These are phyloP conservation scores for Saccharomycopsis selenospora DNA, from an alignment of 805 yeast species.

Conservation along the genomic window DNA sequence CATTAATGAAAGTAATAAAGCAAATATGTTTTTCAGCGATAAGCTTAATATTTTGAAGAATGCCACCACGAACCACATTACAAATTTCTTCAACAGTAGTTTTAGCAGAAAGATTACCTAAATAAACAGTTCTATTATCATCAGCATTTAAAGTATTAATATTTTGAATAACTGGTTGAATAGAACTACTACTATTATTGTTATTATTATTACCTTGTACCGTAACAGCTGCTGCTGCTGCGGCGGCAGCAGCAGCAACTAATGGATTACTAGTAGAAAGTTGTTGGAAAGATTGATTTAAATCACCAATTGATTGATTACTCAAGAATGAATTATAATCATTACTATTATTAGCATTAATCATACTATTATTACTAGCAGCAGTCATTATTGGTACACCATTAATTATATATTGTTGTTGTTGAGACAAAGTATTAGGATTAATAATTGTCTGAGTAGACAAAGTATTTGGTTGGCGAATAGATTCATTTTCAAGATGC, in stretches of 20 bases:
- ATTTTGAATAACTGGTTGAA: slow-evolving; percentile 11
- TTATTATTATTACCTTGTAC: too few species aligned
- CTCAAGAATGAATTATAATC: not conserved
- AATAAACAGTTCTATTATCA: slow-evolving; percentile 61
- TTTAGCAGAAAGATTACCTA: slow-evolving; percentile 58
- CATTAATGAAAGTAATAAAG: slow-evolving; percentile 62
- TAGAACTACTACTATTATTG: not conserved
- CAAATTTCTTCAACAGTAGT: slow-evolving; percentile 76
- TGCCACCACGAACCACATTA: slow-evolving; percentile 93
- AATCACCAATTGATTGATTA: not conserved
- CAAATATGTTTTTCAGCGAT: slow-evolving; percentile 83
- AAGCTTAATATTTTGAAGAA: slow-evolving; percentile 74
- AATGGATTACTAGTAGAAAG: not conserved
- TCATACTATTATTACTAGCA: too few species aligned
- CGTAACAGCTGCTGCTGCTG: not conserved
- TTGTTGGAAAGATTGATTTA: not conserved
- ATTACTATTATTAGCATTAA: not conserved
- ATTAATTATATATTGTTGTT: not conserved
- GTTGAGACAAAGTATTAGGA: not conserved
- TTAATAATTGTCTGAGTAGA: too few species aligned
- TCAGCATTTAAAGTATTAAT: slow-evolving; percentile 17
- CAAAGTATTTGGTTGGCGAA: not conserved
- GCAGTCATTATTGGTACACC: not conserved
- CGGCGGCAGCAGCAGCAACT: not conserved
- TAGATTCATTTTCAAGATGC: slow-evolving; percentile 11